Conservation (phyloP, 768 basidiomycete genomes). For the Podaxis mareebaensis region DNA sequence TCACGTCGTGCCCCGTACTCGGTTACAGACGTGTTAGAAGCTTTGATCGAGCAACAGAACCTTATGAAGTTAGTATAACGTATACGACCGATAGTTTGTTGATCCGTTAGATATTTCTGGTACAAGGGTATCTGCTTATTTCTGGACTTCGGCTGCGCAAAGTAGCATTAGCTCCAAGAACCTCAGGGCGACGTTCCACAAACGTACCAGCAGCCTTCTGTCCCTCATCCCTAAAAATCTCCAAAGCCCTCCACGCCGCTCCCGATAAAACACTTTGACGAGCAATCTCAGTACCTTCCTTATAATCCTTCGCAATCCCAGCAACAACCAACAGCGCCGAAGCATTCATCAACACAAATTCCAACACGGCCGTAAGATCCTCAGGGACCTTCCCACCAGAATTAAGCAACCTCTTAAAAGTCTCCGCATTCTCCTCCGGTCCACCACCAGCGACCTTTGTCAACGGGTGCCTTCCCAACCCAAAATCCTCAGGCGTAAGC, state of each 20-base stretch:
- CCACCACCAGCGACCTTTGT: conserved; percentile 66
- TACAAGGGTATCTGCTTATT: not conserved
- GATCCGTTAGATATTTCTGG: conserved; percentile 12
- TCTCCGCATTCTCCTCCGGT: conserved; percentile 81
- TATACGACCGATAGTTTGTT: not conserved
- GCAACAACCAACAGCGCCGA: conserved; percentile 86
- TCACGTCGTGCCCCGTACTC: too few species aligned
- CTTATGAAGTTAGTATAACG: not conserved
- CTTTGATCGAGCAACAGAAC: too few species aligned
- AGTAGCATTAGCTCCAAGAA: too few species aligned
- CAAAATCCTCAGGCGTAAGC: conserved; percentile 76
- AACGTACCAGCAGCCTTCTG: conserved; percentile 25
- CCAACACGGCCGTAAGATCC: conserved; percentile 61
- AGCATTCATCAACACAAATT: conserved; percentile 91
- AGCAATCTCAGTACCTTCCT: conserved; percentile 72
- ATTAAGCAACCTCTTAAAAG: conserved; percentile 64
- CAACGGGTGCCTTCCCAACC: conserved; percentile 71
- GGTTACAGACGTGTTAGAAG: too few species aligned
- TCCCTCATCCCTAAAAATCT: conserved; percentile 49
- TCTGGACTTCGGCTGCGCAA: not conserved
- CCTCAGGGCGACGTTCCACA: too few species aligned
- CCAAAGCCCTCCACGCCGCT: conserved; percentile 57
- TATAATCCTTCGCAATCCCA: conserved; percentile 68
- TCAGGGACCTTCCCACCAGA: conserved; percentile 57
- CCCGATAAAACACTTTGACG: conserved; percentile 59